Evolutionary conservation across 164 flowering plant species (phyloP), one percentile per base, ranked within the genome.

Genomic region (Tetrastigma voinierianum): DNA sequence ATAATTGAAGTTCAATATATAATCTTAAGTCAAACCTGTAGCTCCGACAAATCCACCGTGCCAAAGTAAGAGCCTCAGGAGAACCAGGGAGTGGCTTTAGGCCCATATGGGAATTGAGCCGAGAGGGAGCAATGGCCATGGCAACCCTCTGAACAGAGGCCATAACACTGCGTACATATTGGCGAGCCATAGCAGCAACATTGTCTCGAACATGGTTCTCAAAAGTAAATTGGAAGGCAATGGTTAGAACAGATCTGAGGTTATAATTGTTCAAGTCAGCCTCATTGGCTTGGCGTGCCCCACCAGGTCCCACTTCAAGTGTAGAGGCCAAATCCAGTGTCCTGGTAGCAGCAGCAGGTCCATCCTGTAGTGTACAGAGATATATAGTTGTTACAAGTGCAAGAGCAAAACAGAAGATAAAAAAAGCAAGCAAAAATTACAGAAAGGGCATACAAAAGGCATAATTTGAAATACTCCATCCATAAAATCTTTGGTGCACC

Each of bases 91-190:
- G 78, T 2, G 80, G 44, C 64, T 82, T 83, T 13, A 78, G 82
- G 1, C 78, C 84, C 59, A 73, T 12, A 4, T 68, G 74, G 23
- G 89, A 68, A 70, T 76, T 57, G 19, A 85, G 63, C 9, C 77
- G 70, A 9, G 95, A 84, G 1, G 98, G 98, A 2, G 96, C 61
- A 67, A 93, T 84, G 12, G 96, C 96, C 89, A 85, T 82, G 4
- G 95, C 96, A 74, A 93, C 98, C 80, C 96, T 85, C 82, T 90
- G 96, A 40, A 90, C 98, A 51, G 98, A 89, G 11, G 79, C 83
- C 40, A 92, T 85, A 57, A 92, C 78, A 61, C 83, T 89, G 4
- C 96, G 83, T n/a, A 92, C 87, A 64, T 92, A 92, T 25, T 90
- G 93, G 32, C 96, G 92, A 64, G 97, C 97, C 97, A 92, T 92